Evolutionary conservation across 192 early-diverging fungal genomes (phyloP).

Genomic region (Gonapodya prolifera): DNA sequence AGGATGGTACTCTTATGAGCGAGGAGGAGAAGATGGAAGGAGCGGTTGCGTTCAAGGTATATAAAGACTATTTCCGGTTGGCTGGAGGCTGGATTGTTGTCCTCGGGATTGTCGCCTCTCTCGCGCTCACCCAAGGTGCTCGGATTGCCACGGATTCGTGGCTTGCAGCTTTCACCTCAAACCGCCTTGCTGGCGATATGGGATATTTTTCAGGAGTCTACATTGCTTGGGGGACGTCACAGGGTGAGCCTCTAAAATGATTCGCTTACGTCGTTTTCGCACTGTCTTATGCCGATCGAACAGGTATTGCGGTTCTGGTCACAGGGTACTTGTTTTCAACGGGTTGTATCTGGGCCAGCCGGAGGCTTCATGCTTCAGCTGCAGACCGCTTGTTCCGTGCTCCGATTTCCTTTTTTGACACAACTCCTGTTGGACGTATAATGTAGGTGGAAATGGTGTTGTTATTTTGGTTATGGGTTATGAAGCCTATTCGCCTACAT

Average conservation of each 20-base stretch:
- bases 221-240: not conserved
- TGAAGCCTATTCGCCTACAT: not conserved
- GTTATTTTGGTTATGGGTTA: too few relatives aligned
- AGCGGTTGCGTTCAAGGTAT: slow-evolving; percentile 1
- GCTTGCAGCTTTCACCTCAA: not conserved
- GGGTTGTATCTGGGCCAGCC: not conserved
- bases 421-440: slow-evolving; percentile 76
- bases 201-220: not conserved
- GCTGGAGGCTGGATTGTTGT: slow-evolving; percentile 1
- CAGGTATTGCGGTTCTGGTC: not conserved
- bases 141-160: slow-evolving; percentile 1
- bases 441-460: slow-evolving; percentile 26
- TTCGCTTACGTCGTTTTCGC: too few relatives aligned
- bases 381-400: slow-evolving; percentile 33
- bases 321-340: not conserved
- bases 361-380: not conserved
- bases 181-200: not conserved
- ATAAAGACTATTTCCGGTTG: not conserved
- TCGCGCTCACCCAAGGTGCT: not conserved
- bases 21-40: slow-evolving; percentile 8
- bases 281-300: too few relatives aligned
- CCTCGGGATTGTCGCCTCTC: not conserved
- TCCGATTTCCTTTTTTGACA: slow-evolving; percentile 78
- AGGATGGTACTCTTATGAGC: slow-evolving; percentile 1
- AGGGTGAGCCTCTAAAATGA: too few relatives aligned